Evolutionary conservation across 495 filamentous ascomycete species (phyloP).

Genomic region (Talaromyces adpressus): DNA sequence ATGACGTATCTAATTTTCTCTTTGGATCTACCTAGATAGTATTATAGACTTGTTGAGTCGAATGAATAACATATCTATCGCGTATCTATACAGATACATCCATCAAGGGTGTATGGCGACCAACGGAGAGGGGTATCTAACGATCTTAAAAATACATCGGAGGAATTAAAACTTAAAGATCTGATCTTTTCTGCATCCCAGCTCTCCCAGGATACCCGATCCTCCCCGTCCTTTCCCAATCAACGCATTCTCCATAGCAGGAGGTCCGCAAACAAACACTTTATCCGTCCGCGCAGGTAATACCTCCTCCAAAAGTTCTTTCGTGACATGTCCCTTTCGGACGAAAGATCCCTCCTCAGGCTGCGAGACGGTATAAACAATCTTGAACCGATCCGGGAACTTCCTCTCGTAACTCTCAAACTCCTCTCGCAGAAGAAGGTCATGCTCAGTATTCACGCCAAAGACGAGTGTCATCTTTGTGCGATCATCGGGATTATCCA

Average conservation of each 20-base stretch:
- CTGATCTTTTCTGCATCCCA: conserved; percentile 49
- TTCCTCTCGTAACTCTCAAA: conserved; percentile 31
- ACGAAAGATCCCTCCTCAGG: conserved; percentile 16
- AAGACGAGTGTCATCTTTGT: conserved; percentile 59
- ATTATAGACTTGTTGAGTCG: background rate
- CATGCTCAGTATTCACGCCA: conserved; percentile 56
- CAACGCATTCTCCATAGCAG: conserved; percentile 53
- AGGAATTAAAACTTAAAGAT: conserved; percentile 41
- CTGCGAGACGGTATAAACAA: conserved; percentile 52
- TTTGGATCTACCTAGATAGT: background rate
- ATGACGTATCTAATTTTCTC: background rate
- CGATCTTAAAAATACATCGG: background rate
- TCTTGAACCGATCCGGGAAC: conserved; percentile 52
- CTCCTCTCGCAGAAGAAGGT: conserved; percentile 45
- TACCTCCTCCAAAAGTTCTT: conserved; percentile 46
- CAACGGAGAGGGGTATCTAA: background rate
- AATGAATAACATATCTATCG: background rate
- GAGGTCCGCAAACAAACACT: conserved; percentile 61
- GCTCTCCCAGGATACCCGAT: conserved; percentile 36
- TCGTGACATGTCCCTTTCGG: conserved; percentile 49
- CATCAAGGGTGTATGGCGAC: background rate
- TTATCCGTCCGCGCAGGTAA: conserved; percentile 38
- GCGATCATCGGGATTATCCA: conserved; percentile 51
- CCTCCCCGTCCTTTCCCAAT: conserved; percentile 26
- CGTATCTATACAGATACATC: background rate